phyloP scores from a whole-genome alignment of 169 alveolate species.

The Cryptosporidium sp. region DNA sequence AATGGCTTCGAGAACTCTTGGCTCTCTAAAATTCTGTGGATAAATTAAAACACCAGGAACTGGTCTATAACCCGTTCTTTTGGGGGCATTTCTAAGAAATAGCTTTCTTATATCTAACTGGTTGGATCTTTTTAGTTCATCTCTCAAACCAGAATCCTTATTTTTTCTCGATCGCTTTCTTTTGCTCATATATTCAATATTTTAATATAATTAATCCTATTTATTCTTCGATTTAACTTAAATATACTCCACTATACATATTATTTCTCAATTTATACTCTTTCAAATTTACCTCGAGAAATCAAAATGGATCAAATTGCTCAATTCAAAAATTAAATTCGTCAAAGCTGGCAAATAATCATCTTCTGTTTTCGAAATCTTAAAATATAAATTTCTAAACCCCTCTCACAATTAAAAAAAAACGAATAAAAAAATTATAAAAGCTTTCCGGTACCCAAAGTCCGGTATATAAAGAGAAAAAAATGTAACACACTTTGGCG shows the following conservation, averaged over 20 bases:
- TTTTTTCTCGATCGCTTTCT: constrained; percentile 41
- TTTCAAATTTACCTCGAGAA: background rate
- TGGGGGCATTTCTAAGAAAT: constrained; percentile 67
- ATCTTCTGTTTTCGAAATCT: background rate
- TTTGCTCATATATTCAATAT: constrained; percentile 17
- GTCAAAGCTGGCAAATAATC: background rate
- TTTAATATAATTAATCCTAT: background rate
- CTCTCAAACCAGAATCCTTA: constrained; percentile 8
- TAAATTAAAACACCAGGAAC: constrained; percentile 68
- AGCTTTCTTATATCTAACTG: constrained; percentile 54
- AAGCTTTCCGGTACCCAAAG: background rate
- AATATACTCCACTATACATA: background rate
- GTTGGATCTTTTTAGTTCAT: constrained; percentile 8
- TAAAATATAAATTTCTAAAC: background rate
- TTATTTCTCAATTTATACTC: background rate
- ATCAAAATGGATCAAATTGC: background rate
- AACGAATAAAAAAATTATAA: background rate
- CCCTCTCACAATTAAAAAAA: background rate
- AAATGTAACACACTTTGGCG: background rate
- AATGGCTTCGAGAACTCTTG: constrained; percentile 23
- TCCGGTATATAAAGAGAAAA: background rate
- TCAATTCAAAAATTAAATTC: background rate
- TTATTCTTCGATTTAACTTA: background rate
- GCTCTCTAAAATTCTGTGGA: constrained; percentile 63
- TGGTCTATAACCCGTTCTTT: constrained; percentile 68